Base-by-base conservation (phyloP, 345 rosid genomes). In the Capsella bursapastoris region DNA sequence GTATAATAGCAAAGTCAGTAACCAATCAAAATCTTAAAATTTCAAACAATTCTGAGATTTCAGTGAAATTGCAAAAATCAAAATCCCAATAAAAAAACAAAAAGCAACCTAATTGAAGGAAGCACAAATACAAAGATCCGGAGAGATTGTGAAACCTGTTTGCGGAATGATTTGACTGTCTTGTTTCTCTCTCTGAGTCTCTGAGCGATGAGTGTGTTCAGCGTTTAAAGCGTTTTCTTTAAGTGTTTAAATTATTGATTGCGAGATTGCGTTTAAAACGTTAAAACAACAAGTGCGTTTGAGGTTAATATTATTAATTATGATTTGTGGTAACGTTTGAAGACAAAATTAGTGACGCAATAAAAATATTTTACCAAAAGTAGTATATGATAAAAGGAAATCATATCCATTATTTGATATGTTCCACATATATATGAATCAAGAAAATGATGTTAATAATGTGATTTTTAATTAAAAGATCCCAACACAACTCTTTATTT, bases 71-170 rank as follows among this genome's bases (percentile, higher is more conserved):
- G 12, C 65, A 45, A 53, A 50, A 40, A 32, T 25, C 1, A 32
- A 50, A 34, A 32, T 15, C n/a, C 2, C 4, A 35, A 0, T 2
- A 29, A 31, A 35, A 29, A 31, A 35, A 35, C 8, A 35, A 35
- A 18, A 35, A 35, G 2, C 38, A 14, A 6, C 22, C 8, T 18
- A 43, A 4, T 8, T 8, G 12, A 73, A 31, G 4, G 12, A 73
- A 31, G 4, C 62, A 5, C 7, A 52, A 25, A 31, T 38, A 13
- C 34, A 31, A 64, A 53, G 73, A 60, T 66, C 68, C 3, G 15
- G 40, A n/a, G 40, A 35, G 71, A 62, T 28, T 3, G 57, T 25
- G 64, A 61, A 32, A 79, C 82, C 82, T 79, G 82, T 7, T 74
- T 79, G 72, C 82, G 82, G 22, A 43, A 16, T 16, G 1, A 22